Conservation (phyloP, 345 rosid genomes). For the Camelina hispida region DNA sequence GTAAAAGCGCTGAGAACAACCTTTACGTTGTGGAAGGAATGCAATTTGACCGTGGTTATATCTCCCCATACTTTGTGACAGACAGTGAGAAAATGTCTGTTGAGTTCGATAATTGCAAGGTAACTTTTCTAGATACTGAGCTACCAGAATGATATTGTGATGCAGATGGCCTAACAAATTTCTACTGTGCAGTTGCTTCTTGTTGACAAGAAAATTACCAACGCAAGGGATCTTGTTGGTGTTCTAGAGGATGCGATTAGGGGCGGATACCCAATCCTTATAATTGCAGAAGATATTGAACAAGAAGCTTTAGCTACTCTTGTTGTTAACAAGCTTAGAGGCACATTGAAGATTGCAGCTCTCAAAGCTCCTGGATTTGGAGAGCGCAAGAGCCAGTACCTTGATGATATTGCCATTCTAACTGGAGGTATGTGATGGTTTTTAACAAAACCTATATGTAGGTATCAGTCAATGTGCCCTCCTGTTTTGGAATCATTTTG, state of each 20-base stretch:
- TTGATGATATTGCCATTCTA: conserved; percentile 94
- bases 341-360: conserved; percentile 92
- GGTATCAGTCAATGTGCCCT: neutral
- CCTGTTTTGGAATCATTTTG: neutral
- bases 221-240: conserved; percentile 90
- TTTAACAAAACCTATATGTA: neutral
- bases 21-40: conserved; percentile 99
- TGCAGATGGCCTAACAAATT: neutral
- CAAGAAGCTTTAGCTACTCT: conserved; percentile 98
- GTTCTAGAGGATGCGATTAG: conserved; percentile 90
- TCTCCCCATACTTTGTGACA: conserved; percentile 96
- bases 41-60: conserved; percentile 99
- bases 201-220: conserved; percentile 95
- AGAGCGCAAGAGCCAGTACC: conserved; percentile 95
- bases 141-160: neutral
- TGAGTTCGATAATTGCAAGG: conserved; percentile 98
- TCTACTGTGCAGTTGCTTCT: conserved; percentile 72
- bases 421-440: conserved; percentile 62
- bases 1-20: conserved; percentile 92
- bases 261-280: conserved; percentile 72
- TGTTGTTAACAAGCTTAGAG: conserved; percentile 94
- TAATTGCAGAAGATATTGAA: conserved; percentile 94
- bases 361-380: conserved; percentile 98
- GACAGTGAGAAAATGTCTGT: conserved; percentile 98
- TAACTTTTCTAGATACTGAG: conserved; percentile 32